Conservation (phyloP, 305 asterid genomes). For the Striga hermonthica region DNA sequence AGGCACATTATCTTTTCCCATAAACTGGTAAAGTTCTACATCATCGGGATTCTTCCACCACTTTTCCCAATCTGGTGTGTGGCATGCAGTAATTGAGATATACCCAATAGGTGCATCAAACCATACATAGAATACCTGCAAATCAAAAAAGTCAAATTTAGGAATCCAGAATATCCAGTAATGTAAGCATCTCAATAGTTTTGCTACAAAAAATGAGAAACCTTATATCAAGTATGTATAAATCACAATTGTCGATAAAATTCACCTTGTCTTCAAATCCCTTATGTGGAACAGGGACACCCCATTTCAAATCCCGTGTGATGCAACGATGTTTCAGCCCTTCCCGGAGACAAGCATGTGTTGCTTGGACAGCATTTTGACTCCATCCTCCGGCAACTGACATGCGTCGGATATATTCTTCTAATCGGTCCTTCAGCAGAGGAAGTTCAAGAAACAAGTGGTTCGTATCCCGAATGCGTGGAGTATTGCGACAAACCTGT, state of each 20-base stretch:
- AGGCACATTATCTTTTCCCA: constrained; percentile 98
- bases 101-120: constrained; percentile 98
- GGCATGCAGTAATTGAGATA: constrained; percentile 84
- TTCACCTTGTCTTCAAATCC: constrained; percentile 75
- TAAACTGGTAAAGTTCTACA: constrained; percentile 90
- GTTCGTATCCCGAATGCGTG: constrained; percentile 69
- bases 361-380: constrained; percentile 85
- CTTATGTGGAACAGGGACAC: constrained; percentile 93
- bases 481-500: constrained; percentile 72
- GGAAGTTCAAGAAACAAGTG: constrained; percentile 98
- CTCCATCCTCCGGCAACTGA: constrained; percentile 95
- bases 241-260: constrained; percentile 29
- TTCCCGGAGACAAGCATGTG: constrained; percentile 87
- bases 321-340: constrained; percentile 85
- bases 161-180: constrained; percentile 2
- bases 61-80: constrained; percentile 91
- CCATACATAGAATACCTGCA: constrained; percentile 95
- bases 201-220: constrained; percentile 11
- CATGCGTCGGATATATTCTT: constrained; percentile 58
- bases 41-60: constrained; percentile 98
- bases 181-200: constrained; percentile 3
- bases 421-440: constrained; percentile 67
- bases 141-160: background rate
- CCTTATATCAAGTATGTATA: constrained; percentile 2
- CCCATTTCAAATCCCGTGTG: constrained; percentile 98